phyloP scores from a whole-genome alignment of 768 basidiomycete species.

The Harrya chromipes region DNA sequence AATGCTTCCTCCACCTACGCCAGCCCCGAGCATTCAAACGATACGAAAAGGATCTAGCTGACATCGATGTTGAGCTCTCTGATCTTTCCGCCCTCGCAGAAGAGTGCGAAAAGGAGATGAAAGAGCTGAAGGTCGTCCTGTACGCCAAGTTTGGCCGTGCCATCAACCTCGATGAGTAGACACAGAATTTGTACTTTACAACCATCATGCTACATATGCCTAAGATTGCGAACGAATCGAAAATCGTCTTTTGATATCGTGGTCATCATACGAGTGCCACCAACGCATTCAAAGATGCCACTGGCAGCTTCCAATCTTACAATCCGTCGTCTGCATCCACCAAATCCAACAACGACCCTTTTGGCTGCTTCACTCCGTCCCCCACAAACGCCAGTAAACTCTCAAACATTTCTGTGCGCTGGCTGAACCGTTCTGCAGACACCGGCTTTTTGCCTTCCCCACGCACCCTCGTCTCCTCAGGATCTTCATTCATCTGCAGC shows the following conservation, averaged over 20 bases:
- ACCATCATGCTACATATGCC: no score
- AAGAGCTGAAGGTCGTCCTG: slow-evolving; percentile 69
- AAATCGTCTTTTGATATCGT: no score
- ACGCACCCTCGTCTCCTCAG: slow-evolving; percentile 19
- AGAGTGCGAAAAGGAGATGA: slow-evolving; percentile 73
- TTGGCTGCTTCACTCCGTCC: slow-evolving; percentile 64
- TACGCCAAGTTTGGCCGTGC: slow-evolving; percentile 93
- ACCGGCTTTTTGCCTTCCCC: slow-evolving; percentile 33
- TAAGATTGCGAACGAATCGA: no score
- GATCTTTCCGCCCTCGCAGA: slow-evolving; percentile 50
- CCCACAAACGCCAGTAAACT: slow-evolving; percentile 59
- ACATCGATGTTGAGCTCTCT: slow-evolving; percentile 54
- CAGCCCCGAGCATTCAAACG: slow-evolving; percentile 65
- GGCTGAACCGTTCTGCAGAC: slow-evolving; percentile 50
- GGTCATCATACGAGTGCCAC: no score
- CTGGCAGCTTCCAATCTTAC: neutral
- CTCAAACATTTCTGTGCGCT: slow-evolving; percentile 72
- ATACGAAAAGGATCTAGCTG: slow-evolving; percentile 66
- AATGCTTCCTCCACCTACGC: slow-evolving; percentile 80
- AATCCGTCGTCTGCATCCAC: slow-evolving; percentile 41
- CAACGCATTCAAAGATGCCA: no score
- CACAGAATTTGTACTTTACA: neutral
- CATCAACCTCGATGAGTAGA: slow-evolving; percentile 85
- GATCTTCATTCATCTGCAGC: slow-evolving; percentile 29
- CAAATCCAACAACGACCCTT: slow-evolving; percentile 58